These are phyloP conservation scores for Didymella glomerata DNA, from an alignment of 2,329 filamentous ascomycete species.

Conservation along the genomic window DNA sequence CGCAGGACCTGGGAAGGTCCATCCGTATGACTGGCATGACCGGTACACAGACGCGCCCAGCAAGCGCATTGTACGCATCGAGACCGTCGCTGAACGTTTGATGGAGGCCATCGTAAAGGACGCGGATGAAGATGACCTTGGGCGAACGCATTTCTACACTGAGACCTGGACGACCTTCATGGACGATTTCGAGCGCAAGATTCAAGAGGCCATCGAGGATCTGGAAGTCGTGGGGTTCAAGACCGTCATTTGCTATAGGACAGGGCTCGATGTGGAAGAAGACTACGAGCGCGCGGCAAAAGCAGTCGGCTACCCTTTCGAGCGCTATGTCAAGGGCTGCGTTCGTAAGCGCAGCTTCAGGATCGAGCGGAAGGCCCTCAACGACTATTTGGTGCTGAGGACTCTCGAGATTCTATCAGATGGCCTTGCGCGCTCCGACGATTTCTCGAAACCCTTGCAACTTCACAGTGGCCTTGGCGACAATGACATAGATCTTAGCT, in stretches of 20 bases:
- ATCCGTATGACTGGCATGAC: slow-evolving; percentile 67
- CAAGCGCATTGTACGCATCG: slow-evolving; percentile 80
- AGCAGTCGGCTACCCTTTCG: slow-evolving; percentile 50
- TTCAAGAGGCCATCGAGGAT: slow-evolving; percentile 68
- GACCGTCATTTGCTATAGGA: slow-evolving; percentile 82
- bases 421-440: slow-evolving; percentile 42
- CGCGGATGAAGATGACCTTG: slow-evolving; percentile 48
- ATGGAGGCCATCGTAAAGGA: slow-evolving; percentile 61
- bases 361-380: slow-evolving; percentile 70
- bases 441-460: slow-evolving; percentile 74
- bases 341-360: slow-evolving; percentile 56
- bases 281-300: slow-evolving; percentile 52
- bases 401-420: slow-evolving; percentile 67
- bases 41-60: slow-evolving; percentile 69
- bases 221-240: slow-evolving; percentile 80
- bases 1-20: slow-evolving; percentile 61
- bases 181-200: slow-evolving; percentile 60
- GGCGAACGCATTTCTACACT: slow-evolving; percentile 43
- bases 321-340: slow-evolving; percentile 53
- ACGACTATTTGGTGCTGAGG: slow-evolving; percentile 73
- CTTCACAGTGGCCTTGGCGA: slow-evolving; percentile 86
- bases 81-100: slow-evolving; percentile 72
- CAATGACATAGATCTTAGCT: slow-evolving; percentile 74
- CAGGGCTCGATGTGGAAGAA: slow-evolving; percentile 67
- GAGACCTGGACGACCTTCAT: slow-evolving; percentile 57